Base-by-base conservation (phyloP, 805 yeast species). In the Kuraishia hungarica region DNA sequence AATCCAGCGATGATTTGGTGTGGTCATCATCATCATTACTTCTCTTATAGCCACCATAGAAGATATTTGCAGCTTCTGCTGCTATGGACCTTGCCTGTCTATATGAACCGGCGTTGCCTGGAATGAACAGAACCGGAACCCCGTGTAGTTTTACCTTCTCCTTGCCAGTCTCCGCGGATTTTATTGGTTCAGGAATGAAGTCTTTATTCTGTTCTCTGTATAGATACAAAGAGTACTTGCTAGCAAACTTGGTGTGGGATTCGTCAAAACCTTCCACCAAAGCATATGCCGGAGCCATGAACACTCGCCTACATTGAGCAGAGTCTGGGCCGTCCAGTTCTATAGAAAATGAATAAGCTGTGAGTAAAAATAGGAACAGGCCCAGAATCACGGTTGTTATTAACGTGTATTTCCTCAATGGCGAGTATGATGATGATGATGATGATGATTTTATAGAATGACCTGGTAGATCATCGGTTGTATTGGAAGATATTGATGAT, bases 81-180 rank as follows among this genome's bases (percentile, higher is more conserved):
- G 97, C 98, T n/a, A 93, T 80, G 1, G 97, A 89, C 53, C 99
- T 75, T 10, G 82, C 96, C 68, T 94, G 99, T 60, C 83, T 81
- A 67, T 82, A 91, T 55, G 96, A 86, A 1, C 99, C 99, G 0
- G 99, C 99, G 66, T 96, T 94, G 0, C 99, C 99, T 0, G 99
- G 99, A 48, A 96, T 87, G 68, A 94, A 94, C 17, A 94, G 72
- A 1, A 90, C 91, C 0, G 99, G 99, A 1, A 88, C 79, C 0
- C 98, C 98, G 54, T 74, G 77, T 20, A 79, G 60, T 29, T 61
- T 57, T 11, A 67, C 58, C 4, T 59, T 50, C 17, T 58, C 57
- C 1, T 55, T 52, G 29, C 77, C 71, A 22, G 68, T 66, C 54
- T 56, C 70, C 5, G 29, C 5, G 29, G 29, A 26, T 5, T 5